Base-by-base conservation (phyloP, 805 yeast genomes). In the Saccharomycopsis synnaedendra region DNA sequence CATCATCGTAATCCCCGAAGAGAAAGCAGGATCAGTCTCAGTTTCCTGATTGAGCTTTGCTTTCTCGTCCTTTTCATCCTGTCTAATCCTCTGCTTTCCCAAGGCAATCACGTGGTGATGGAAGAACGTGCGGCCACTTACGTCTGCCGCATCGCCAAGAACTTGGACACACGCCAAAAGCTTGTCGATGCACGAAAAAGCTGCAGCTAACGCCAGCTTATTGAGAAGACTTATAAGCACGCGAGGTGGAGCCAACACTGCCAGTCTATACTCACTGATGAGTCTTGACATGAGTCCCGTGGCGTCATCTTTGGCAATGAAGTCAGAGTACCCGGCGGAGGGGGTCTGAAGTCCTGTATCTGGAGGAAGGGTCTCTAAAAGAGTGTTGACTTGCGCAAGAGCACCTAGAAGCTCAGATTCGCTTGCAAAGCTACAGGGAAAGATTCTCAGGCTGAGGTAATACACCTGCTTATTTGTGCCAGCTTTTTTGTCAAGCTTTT, bases 401-500 rank as follows among this genome's bases (percentile, higher is more conserved):
- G 75, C 70, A 28, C 67, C 67, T 10, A 75, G 65, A 27, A 85
- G 69, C 10, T 79, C 85, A 2, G 67, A 50, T 48, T 82, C 93
- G 57, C 82, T 78, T 7, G 94, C 85, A 64, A 89, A 88, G 1
- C 85, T 80, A 44, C 85, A 68, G 3, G 89, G 85, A 51, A 75
- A 69, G 33, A 88, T 78, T 56, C 90, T 76, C 1, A 90, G 74
- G 32, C 72, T 62, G 48, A 87, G 65, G 55, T 77, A 81, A n/a
- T 70, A 61, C 30, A 67, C 65, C 56, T 80, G 83, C 44, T 74
- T 73, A 46, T 64, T 61, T 0, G 84, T 75, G 5, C 84, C 83
- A 31, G 75, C 68, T 61, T 87, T 87, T 67, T 90, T 90, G 63
- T 90, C 97, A 56, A 89, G 70, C 59, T 89, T 89, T 66, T 89